Base-by-base conservation (phyloP, 495 filamentous ascomycete species). In the Oidiodendron maius region DNA sequence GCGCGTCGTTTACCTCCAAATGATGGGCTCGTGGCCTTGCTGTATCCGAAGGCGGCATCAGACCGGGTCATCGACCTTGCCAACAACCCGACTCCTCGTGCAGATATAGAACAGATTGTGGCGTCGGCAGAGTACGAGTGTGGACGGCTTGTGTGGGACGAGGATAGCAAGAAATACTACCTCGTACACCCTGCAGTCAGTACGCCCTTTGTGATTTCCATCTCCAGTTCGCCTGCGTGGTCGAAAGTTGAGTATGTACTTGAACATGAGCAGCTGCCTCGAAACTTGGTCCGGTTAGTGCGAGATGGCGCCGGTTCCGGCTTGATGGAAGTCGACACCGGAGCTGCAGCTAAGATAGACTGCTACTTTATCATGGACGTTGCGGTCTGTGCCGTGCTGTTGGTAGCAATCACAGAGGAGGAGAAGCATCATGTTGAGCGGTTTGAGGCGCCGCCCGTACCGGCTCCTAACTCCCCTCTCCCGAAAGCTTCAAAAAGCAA, bases 301-400 rank as follows among this genome's bases (percentile, higher is more conserved):
- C 65, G 74, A 10, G 75, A 80, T 59, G 73, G 71, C 30, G 69
- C 70, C 2, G 76, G 75, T 9, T 62, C 57, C 13, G 75, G 75
- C 15, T 77, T 64, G 62, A 55, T 80, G 12, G 72, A 78, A 53
- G 60, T 78, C 11, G 74, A 78, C 52, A 78, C 76, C 11, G 59
- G 61, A 2, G 67, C 76, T 10, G 74, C 75, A 5, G 58, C 63
- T 18, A 68, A 67, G 48, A 60, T 76, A 40, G 73, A 78, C 21
- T 81, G 79, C 32, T 72, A 87, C 32, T 89, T 88, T 57, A 70
- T 87, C 3, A 75, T 90, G n/a, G 87, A 91, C 61, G 85, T 87
- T 0, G 72, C 78, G 2, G 72, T 87, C 8, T 75, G 80, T 2
- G 83, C 86, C 0, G 67, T 89, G 12, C 60, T 89, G 25, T 70